These are phyloP conservation scores for Sordariomycetes sp. DNA, from an alignment of 2,329 filamentous ascomycete species.

Conservation along the genomic window DNA sequence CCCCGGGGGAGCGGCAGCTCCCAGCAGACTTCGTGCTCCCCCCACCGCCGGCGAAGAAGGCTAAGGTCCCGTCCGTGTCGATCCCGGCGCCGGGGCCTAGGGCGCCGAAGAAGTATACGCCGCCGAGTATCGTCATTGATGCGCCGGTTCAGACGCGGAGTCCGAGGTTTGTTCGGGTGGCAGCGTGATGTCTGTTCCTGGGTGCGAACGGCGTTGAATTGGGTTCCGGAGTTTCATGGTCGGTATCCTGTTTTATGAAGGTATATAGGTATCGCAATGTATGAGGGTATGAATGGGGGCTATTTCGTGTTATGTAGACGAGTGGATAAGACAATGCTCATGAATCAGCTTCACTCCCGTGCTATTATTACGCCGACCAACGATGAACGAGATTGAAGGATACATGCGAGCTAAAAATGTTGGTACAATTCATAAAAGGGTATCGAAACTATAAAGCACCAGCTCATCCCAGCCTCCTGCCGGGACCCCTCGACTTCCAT, in stretches of 20 bases:
- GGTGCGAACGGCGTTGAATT: background rate
- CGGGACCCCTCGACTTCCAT: conserved; percentile 50
- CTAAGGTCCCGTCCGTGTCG: conserved; percentile 17
- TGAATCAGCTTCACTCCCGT: background rate
- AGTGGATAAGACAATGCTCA: background rate
- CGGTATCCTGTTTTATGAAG: background rate
- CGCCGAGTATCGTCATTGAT: conserved; percentile 13
- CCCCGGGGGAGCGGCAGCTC: background rate
- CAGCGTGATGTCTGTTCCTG: background rate
- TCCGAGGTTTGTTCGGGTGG: background rate
- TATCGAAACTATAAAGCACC: background rate
- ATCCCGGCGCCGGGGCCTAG: conserved; percentile 23
- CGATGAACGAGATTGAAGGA: background rate
- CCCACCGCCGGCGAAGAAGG: conserved; percentile 14
- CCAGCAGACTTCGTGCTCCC: conserved; percentile 8
- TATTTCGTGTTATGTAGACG: background rate
- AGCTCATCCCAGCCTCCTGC: conserved; percentile 44
- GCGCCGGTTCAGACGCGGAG: background rate
- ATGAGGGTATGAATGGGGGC: background rate
- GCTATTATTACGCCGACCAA: background rate
- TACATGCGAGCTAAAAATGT: background rate
- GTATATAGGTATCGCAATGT: background rate
- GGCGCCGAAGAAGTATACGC: conserved; percentile 25
- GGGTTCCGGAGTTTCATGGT: background rate
- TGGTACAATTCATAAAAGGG: background rate